Base-by-base conservation (phyloP, 306 rosid species). In the Castanea mollissima region DNA sequence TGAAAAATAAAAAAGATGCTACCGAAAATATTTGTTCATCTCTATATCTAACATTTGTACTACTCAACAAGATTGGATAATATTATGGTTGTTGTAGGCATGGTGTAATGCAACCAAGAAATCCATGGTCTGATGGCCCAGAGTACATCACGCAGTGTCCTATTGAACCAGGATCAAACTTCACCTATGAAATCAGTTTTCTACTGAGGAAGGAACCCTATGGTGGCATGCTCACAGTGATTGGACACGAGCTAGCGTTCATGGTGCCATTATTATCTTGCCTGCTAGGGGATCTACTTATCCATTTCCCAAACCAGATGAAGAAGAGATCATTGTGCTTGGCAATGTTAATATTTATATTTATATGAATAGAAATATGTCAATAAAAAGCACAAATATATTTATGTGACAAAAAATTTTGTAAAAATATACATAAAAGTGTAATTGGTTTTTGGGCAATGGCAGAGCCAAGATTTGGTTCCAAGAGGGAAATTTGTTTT, bases 171-270 rank as follows among this genome's bases (percentile, higher is more conserved):
- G 83, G 85, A 21, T 31, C 32, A 16, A 85, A 64, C 63, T 81
- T 85, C 35, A 81, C 83, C 1, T 78, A 85, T 2, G 77, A 85
- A n/a, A 74, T 85, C 1, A 74, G 2, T 85, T 85, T 65, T 81
- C 88, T 0, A 20, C 3, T 0, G 85, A 85, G 72, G 88, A 85
- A 85, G 84, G 88, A 27, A 85, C 88, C 3, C 35, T 85, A 3
- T 85, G 88, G 86, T 85, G 88, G 88, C 84, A 85, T 55, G 86
- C 88, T 5, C 88, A 85, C 15, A 85, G 88, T 4, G 83, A 76
- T 1, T 85, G 86, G 88, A 6, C 82, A 18, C 83, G 88, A 0
- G 86, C 86, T 63, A 82, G 86, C 0, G 82, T 85, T 16, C 85
- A 85, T 2, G 88, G 88, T 1, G 70, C 83, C 2, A 82, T 82